Percentiles rank a stretch among this genome's conserved stretches.
phyloP scores from a whole-genome alignment of 176 grass and related monocot species.

The Oryza nivara region DNA sequence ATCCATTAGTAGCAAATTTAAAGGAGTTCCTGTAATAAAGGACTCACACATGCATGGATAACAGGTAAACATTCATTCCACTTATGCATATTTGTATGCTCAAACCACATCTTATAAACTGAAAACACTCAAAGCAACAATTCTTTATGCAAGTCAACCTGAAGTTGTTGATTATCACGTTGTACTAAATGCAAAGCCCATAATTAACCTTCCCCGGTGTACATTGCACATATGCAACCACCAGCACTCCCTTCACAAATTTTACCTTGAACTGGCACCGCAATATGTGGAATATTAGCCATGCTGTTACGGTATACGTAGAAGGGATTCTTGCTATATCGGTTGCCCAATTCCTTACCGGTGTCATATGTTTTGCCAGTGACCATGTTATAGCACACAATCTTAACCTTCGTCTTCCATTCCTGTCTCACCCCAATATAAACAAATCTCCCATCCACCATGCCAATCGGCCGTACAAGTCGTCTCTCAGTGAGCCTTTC shows the following conservation, averaged over 20 bases:
- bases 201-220: background rate
- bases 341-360: background rate
- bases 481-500: conserved; percentile 15
- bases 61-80: too few species aligned
- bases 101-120: background rate
- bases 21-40: too few species aligned
- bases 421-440: background rate
- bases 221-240: background rate
- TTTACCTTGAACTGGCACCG: background rate
- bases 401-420: background rate
- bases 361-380: background rate
- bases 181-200: background rate
- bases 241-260: background rate
- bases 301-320: conserved; percentile 27
- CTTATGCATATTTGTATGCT: too few species aligned
- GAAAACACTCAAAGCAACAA: too few species aligned
- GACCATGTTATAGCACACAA: background rate
- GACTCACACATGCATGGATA: too few species aligned
- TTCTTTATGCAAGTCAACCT: too few species aligned
- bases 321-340: accelerated
- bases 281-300: conserved; percentile 14
- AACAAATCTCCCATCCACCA: background rate
- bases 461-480: background rate
- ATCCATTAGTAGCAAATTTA: too few species aligned
- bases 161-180: too few species aligned